Evolutionary conservation across 805 yeast species (phyloP).

Genomic region (Teunomyces kruisii): DNA sequence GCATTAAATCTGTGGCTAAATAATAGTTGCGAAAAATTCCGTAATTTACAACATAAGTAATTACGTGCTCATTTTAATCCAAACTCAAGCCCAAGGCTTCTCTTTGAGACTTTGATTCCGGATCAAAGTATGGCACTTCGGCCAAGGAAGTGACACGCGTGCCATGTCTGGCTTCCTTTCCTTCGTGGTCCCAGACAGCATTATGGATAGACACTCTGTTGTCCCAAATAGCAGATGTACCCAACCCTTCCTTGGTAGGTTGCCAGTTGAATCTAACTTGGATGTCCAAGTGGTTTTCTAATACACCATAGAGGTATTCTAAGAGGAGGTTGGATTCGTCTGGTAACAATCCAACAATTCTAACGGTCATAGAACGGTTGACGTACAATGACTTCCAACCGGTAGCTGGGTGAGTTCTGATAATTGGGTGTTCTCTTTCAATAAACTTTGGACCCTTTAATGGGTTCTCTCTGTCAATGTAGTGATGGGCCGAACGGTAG

Average conservation of each 20-base stretch:
- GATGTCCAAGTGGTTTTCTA: conserved; percentile 18
- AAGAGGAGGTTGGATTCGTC: conserved; percentile 20
- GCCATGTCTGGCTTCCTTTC: conserved; percentile 48
- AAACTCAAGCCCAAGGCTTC: conserved; percentile 45
- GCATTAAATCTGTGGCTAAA: background rate
- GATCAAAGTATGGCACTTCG: conserved; percentile 53
- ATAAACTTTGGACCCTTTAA: conserved; percentile 28
- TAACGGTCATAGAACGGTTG: conserved; percentile 29
- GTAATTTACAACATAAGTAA: background rate
- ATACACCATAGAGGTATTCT: conserved; percentile 13
- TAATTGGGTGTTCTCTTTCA: conserved; percentile 30
- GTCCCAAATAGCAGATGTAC: conserved; percentile 55
- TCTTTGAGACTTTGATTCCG: conserved; percentile 51
- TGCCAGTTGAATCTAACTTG: conserved; percentile 20
- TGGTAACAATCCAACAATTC: conserved; percentile 29
- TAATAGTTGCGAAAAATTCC: background rate
- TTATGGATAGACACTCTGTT: conserved; percentile 55
- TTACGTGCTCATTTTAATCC: conserved; percentile 10
- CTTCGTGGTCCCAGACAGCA: conserved; percentile 54
- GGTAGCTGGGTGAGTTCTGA: conserved; percentile 34
- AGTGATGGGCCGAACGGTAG: conserved; percentile 40
- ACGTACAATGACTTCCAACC: conserved; percentile 33
- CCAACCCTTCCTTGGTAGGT: conserved; percentile 14
- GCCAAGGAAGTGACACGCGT: conserved; percentile 52
- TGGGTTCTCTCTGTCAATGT: conserved; percentile 35